Base-by-base conservation (phyloP, 163 green algal genomes). In the Scenedesmus sp. region DNA sequence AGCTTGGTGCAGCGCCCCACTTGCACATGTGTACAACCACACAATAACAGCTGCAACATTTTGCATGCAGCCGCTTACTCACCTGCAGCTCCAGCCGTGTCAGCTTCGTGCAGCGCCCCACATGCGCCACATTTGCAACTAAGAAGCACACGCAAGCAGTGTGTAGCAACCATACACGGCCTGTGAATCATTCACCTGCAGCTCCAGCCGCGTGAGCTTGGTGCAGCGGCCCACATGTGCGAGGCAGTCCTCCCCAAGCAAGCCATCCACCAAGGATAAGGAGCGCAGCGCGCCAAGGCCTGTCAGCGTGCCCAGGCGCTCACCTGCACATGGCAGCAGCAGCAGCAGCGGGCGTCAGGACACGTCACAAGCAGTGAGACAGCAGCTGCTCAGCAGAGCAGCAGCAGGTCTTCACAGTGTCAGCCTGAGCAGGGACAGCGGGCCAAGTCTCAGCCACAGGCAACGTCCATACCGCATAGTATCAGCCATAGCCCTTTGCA, bases 31-130 rank as follows among this genome's bases (percentile, higher is more conserved):
- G 8, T 13, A 56, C n/a, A 56, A 82, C n/a, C 74, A 34, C 7
- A 52, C 7, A 34, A 82, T 13, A 12, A 56, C 74, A 82, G 74
- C 74, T 10, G 74, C 26, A 52, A 7, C n/a, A 82, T 26, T 26
- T 26, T 26, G 26, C 26, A 82, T 52, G n/a, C 10, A 34, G 26
- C 26, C 13, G 34, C 26, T 84, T 55, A n/a, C 87, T 18, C 56
- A 92, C 79, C 77, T 92, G 88, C 7, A 88, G 46, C 46, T 82
- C 77, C 13, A 92, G 64, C 12, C 88, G 34, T 6, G 88, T 92
- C 4, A 92, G 88, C 60, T 70, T 88, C 5, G 7, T 73, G 62
- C 77, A 88, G 34, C 79, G 52, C 1, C 88, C 88, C 46, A 92
- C 60, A 57, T 57, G 20, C 6, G 62, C 79, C 76, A 34, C 26